A percentile compares a stretch with the other conserved stretches of the same genome.
These are phyloP conservation scores for Camptophora hylomeconis DNA, from an alignment of 2,329 filamentous ascomycete species.

Conservation along the genomic window DNA sequence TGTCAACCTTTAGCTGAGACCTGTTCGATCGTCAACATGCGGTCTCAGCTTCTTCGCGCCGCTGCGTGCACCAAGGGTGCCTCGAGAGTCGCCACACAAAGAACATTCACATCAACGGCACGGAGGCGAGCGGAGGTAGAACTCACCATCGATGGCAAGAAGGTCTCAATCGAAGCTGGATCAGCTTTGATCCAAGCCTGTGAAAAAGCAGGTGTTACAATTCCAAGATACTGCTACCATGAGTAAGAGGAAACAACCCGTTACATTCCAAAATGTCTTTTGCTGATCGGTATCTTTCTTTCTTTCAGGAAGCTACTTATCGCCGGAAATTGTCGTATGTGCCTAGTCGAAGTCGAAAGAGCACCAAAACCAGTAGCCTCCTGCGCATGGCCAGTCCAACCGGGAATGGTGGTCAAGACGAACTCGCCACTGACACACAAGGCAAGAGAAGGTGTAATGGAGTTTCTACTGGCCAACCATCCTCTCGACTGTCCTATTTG, in stretches of 20 bases:
- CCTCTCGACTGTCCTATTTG: constrained; percentile 94
- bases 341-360: constrained; percentile 92
- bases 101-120: constrained; percentile 70
- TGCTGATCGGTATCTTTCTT: not conserved
- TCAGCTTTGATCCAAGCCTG: constrained; percentile 97
- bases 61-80: constrained; percentile 40
- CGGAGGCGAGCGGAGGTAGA: constrained; percentile 82
- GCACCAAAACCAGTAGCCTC: constrained; percentile 95
- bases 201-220: constrained; percentile 85
- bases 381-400: constrained; percentile 96
- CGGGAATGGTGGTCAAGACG: constrained; percentile 98
- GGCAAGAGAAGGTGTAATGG: constrained; percentile 97
- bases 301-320: constrained; percentile 78
- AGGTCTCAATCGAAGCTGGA: constrained; percentile 94
- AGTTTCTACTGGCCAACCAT: constrained; percentile 93
- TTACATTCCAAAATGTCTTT: constrained; percentile 5
- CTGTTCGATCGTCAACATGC: constrained; percentile 36
- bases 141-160: constrained; percentile 96
- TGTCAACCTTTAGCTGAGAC: constrained; percentile 14
- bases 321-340: constrained; percentile 99
- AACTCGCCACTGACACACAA: constrained; percentile 94
- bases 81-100: constrained; percentile 45
- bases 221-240: constrained; percentile 98
- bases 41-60: constrained; percentile 51
- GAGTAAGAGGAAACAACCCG: constrained; percentile 48